Percentiles rank a stretch among this genome's conserved stretches.
phyloP scores from a whole-genome alignment of 1,284 basidiomycete species.

The Taiwanofungus camphoratus region DNA sequence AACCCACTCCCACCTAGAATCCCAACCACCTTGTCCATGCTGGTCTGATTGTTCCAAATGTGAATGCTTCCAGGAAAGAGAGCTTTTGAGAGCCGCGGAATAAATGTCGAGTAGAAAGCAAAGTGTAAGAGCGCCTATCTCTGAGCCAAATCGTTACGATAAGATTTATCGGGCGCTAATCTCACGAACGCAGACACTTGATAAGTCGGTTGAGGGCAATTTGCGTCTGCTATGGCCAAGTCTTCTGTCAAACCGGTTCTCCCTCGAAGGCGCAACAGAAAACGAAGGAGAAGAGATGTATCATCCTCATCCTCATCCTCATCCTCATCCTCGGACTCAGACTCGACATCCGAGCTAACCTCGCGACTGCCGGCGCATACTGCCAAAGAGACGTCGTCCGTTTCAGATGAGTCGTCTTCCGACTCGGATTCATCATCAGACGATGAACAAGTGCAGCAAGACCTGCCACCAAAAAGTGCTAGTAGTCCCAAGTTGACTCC shows the following conservation, averaged over 20 bases:
- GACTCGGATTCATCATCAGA: constrained; percentile 11
- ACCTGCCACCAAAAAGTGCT: constrained; percentile 4
- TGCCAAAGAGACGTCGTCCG: constrained; percentile 13
- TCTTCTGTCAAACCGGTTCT: constrained; percentile 14
- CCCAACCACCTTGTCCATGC: constrained; percentile 55
- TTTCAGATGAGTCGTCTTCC: constrained; percentile 19
- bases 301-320: constrained; percentile 34
- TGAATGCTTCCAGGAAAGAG: not conserved
- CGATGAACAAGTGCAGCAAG: not conserved
- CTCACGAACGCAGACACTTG: no score
- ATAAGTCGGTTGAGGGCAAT: not conserved
- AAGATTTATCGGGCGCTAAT: not conserved
- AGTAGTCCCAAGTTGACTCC: constrained; percentile 13
- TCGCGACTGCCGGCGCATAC: not conserved
- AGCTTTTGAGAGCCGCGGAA: not conserved
- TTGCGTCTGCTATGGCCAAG: constrained; percentile 21
- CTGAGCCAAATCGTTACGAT: no score
- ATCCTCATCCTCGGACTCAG: constrained; percentile 25
- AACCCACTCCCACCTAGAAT: constrained; percentile 61
- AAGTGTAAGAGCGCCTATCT: no score
- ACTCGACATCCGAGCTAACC: constrained; percentile 14
- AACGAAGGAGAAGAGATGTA: constrained; percentile 35
- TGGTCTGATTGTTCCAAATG: not conserved
- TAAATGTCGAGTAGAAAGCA: no score
- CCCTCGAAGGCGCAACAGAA: constrained; percentile 31